A percentile compares a stretch with the other conserved stretches of the same genome.
Conservation (phyloP, 2,329 filamentous ascomycete genomes). For the Emydomyces testavorans region DNA sequence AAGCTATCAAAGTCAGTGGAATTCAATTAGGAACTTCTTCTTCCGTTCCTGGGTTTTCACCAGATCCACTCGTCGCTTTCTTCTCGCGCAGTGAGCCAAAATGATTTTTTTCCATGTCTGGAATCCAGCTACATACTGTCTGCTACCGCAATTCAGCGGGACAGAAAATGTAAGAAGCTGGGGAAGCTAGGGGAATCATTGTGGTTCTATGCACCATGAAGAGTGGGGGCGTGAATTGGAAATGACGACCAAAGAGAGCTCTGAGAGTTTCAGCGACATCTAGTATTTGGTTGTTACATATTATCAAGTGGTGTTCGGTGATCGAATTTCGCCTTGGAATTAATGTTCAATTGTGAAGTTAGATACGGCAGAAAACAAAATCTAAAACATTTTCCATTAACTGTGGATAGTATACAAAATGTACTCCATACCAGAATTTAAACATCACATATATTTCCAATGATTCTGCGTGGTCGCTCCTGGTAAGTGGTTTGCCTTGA, state of each 20-base stretch:
- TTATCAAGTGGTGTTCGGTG: too few species aligned
- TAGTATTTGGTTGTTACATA: not conserved
- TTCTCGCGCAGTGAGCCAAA: not conserved
- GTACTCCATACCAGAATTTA: not conserved
- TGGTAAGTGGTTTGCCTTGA: conserved; percentile 4
- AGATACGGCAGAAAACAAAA: not conserved
- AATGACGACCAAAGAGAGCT: conserved; percentile 17
- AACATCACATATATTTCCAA: not conserved
- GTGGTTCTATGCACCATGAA: not conserved
- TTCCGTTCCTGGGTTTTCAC: not conserved
- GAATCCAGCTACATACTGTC: conserved; percentile 4
- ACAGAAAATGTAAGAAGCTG: conserved; percentile 1
- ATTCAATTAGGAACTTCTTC: not conserved
- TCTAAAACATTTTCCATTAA: not conserved
- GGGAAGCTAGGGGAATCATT: not conserved
- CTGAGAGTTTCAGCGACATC: conserved; percentile 9
- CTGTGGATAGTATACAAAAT: not conserved
- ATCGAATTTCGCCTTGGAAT: too few species aligned
- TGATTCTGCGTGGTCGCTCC: not conserved
- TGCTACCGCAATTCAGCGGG: not conserved
- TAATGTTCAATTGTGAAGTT: not conserved
- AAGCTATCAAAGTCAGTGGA: not conserved
- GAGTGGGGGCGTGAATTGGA: not conserved
- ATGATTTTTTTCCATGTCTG: not conserved
- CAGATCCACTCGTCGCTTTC: not conserved